Percentiles rank a stretch among this genome's conserved stretches.
Evolutionary conservation across 2,329 filamentous ascomycete genomes (phyloP).

Genomic region (Macroventuria anomochaeta): DNA sequence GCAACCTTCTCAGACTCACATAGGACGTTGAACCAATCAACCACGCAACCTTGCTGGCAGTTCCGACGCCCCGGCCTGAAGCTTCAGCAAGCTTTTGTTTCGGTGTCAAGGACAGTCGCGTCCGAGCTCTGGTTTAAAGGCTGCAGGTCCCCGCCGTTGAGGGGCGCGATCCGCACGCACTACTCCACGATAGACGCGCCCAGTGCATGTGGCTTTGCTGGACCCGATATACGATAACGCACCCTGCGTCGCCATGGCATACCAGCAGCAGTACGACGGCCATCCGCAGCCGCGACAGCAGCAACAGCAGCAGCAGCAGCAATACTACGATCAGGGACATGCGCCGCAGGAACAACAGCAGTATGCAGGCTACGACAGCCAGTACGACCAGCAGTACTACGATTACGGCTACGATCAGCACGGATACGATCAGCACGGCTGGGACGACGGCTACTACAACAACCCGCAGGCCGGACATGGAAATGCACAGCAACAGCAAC

Average conservation of each 20-base stretch:
- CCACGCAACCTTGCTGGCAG: conserved; percentile 23
- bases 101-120: conserved; percentile 14
- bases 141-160: conserved; percentile 28
- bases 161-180: conserved; percentile 28
- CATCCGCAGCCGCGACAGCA: conserved; percentile 45
- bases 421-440: conserved; percentile 38
- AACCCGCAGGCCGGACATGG: conserved; percentile 38
- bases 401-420: conserved; percentile 45
- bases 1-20: too few relatives aligned
- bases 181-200: conserved; percentile 27
- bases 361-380: conserved; percentile 38
- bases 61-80: conserved; percentile 6
- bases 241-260: conserved; percentile 45
- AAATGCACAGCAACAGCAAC: conserved; percentile 25
- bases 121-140: conserved; percentile 24
- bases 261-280: conserved; percentile 48
- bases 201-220: conserved; percentile 23
- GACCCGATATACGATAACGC: conserved; percentile 24
- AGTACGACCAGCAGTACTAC: conserved; percentile 42
- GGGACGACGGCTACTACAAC: conserved; percentile 45
- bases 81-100: conserved; percentile 15
- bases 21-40: too few relatives aligned
- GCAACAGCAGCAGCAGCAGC: conserved; percentile 38
- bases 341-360: conserved; percentile 36
- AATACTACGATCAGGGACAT: conserved; percentile 11